A percentile compares a stretch with the other conserved stretches of the same genome.
Conservation (phyloP, 2,329 filamentous ascomycete species). For the Ramularia endophylla region DNA sequence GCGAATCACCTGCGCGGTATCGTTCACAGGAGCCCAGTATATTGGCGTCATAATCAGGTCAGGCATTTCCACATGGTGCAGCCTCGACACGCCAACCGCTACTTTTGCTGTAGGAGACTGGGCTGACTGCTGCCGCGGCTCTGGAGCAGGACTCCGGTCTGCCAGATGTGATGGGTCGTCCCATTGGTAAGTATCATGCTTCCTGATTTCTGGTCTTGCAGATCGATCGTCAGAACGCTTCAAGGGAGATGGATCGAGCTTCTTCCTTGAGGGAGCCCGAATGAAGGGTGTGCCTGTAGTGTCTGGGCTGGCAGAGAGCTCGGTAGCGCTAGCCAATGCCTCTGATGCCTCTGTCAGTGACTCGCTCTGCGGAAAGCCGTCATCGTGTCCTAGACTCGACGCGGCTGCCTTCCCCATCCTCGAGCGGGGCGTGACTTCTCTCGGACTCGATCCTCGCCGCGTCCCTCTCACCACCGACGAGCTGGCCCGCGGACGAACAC, state of each 20-base stretch:
- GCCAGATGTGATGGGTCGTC: slow-evolving; percentile 34
- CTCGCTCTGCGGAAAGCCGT: slow-evolving; percentile 13
- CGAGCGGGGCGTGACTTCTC: slow-evolving; percentile 1
- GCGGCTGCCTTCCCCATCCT: slow-evolving; percentile 15
- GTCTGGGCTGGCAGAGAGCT: slow-evolving; percentile 15
- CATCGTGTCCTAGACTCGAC: slow-evolving; percentile 23
- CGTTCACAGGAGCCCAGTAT: slow-evolving; percentile 94
- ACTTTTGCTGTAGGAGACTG: slow-evolving; percentile 52
- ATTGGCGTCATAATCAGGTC: slow-evolving; percentile 83
- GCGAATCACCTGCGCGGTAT: slow-evolving; percentile 72
- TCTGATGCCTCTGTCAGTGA: slow-evolving; percentile 7
- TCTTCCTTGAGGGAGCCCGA: slow-evolving; percentile 42
- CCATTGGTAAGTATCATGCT: slow-evolving; percentile 46
- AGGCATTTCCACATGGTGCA: slow-evolving; percentile 83
- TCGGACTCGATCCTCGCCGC: slow-evolving; percentile 16
- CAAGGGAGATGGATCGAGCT: slow-evolving; percentile 22
- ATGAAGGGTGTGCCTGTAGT: slow-evolving; percentile 48
- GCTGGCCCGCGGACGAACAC: slow-evolving; percentile 14
- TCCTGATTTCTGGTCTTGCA: slow-evolving; percentile 27
- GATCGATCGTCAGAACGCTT: slow-evolving; percentile 16
- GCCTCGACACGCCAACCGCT: slow-evolving; percentile 79
- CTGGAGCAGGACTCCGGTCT: slow-evolving; percentile 23
- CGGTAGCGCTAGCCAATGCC: slow-evolving; percentile 6
- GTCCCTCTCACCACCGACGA: slow-evolving; percentile 13
- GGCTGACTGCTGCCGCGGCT: slow-evolving; percentile 22